Base-by-base conservation (phyloP, 2,329 filamentous ascomycete species). In the Ilyonectria sp. region DNA sequence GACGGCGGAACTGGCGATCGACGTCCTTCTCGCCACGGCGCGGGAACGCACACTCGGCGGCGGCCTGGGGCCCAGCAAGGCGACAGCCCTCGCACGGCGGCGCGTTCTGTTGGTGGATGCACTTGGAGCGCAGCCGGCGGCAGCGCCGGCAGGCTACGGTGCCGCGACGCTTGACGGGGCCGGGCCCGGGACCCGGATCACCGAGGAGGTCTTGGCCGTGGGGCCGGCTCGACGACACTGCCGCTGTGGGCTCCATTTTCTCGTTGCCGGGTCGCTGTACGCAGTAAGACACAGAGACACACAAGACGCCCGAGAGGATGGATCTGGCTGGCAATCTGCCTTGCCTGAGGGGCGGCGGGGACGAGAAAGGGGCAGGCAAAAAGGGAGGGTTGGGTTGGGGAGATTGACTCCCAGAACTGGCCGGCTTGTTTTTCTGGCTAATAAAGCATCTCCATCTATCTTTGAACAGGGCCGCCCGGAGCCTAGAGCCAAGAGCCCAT, bases 91-190 rank as follows among this genome's bases (percentile, higher is more conserved):
- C 66, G 37, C 73, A 75, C 3, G 73, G 73, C 43, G 71, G 70
- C 17, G 10, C 10, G 10, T 44, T 35, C 13, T 59, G 40, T 10
- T 65, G 44, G 63, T 75, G 73, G 23, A 72, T 53, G 57, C 74
- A 76, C 63, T 72, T 76, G 8, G 71, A 69, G 7, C 74, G 67
- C 2, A 72, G 60, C 17, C 74, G 69, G n/a, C 74, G 71, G 62
- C 73, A 76, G 37, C 73, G 73, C n/a, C 72, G 65, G 61, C 72
- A 76, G 33, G 73, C 73, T 13, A 71, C 66, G 6, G 69, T 66
- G 33, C 72, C 69, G 26, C 73, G 69, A 21, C 69, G 71, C 49
- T 65, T 69, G 33, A 60, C 46, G 19, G 31, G 33, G 5, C 19
- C 43, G 56, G 44, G 10, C 35, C 13, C 11, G 62, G 60, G n/a